Evolutionary conservation across 1,139 yeast species (phyloP), one percentile per base, ranked within the genome.

Genomic region (Candida pseudocylindracea): DNA sequence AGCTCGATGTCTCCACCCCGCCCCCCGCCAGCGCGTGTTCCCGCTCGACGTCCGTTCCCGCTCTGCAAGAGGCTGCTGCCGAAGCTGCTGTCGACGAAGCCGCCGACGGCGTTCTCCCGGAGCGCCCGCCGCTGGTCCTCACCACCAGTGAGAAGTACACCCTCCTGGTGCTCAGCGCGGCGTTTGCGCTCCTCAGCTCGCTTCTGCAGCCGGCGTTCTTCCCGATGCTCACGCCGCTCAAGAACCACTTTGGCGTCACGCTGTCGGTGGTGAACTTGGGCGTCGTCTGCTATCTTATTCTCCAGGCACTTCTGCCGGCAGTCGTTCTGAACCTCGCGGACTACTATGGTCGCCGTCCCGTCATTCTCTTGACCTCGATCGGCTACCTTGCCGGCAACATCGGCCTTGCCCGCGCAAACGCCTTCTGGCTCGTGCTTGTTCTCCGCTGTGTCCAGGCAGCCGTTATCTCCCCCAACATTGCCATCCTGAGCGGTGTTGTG

Each of bases 131-230:
- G n/a, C n/a, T n/a, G n/a, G n/a, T n/a, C n/a, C n/a, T n/a, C n/a
- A n/a, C n/a, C n/a, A n/a, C n/a, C n/a, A n/a, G n/a, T n/a, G n/a
- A n/a, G n/a, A n/a, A n/a, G n/a, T n/a, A n/a, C n/a, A n/a, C n/a
- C n/a, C n/a, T n/a, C n/a, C n/a, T n/a, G n/a, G n/a, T n/a, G n/a
- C n/a, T n/a, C n/a, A n/a, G n/a, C n/a, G n/a, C n/a, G n/a, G n/a
- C n/a, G n/a, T n/a, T n/a, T n/a, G n/a, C n/a, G n/a, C n/a, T n/a
- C n/a, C n/a, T n/a, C n/a, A n/a, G n/a, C n/a, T n/a, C n/a, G n/a
- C n/a, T n/a, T n/a, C n/a, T n/a, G n/a, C n/a, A n/a, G n/a, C n/a
- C 88, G 1, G 73, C 76, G 15, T 78, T 73, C 44, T 72, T 73
- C 46, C 91, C 91, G 0, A 81, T 79, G 0, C 49, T 79, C 20